Percentiles rank a stretch among this genome's conserved stretches.
Evolutionary conservation across 202 grass and related monocot species (phyloP).

Genomic region (Schoenoplectus tabernaemontani): DNA sequence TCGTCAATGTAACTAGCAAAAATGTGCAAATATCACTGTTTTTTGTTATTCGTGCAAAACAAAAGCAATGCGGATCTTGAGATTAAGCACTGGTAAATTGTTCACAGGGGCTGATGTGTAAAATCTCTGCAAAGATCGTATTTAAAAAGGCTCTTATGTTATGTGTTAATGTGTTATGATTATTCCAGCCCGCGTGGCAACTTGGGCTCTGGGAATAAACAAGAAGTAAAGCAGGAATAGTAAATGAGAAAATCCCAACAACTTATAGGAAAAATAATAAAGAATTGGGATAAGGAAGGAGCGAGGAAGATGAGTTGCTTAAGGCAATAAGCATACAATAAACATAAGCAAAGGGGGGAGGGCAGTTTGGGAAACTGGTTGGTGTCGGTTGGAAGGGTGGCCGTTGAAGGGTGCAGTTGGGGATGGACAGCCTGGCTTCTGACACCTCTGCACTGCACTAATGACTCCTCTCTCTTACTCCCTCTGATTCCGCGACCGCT

Average conservation of each 20-base stretch:
- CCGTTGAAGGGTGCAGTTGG: constrained; percentile 29
- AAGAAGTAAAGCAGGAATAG: constrained; percentile 7
- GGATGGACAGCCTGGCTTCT: constrained; percentile 29
- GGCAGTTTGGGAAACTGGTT: constrained; percentile 16
- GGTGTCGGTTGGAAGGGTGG: constrained; percentile 27
- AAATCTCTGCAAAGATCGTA: background rate
- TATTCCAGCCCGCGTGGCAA: background rate
- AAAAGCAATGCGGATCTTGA: background rate
- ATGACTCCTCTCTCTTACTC: constrained; percentile 14
- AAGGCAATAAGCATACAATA: background rate
- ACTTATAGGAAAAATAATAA: background rate
- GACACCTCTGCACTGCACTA: constrained; percentile 22
- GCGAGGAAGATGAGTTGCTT: constrained; percentile 7
- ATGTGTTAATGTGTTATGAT: no score
- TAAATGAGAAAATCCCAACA: constrained; percentile 1
- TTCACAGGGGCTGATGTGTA: background rate
- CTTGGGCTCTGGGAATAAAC: background rate
- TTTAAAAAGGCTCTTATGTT: background rate
- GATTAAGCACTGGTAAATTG: background rate
- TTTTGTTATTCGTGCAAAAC: background rate
- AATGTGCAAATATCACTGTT: background rate
- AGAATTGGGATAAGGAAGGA: constrained; percentile 14
- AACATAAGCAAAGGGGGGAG: background rate
- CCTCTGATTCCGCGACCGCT: constrained; percentile 39
- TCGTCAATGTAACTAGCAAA: background rate